Evolutionary conservation across 306 rosid species (phyloP).

Genomic region (Potentilla sterilis): DNA sequence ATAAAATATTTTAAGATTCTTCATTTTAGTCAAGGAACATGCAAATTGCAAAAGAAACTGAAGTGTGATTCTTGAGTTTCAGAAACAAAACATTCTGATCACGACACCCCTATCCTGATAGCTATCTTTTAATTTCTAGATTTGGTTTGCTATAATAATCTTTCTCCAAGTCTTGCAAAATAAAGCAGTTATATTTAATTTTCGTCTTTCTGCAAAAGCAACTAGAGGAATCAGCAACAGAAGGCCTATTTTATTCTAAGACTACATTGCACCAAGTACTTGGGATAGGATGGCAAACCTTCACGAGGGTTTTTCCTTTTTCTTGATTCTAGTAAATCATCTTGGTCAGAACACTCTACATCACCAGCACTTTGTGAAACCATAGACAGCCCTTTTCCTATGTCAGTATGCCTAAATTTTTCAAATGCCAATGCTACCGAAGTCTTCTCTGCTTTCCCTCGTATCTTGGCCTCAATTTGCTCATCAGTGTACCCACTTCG

Average conservation of each 20-base stretch:
- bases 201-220: background rate
- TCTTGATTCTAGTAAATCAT: conserved; percentile 43
- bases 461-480: conserved; percentile 27
- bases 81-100: background rate
- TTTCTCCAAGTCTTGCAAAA: background rate
- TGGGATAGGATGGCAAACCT: conserved; percentile 47
- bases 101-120: background rate
- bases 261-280: background rate
- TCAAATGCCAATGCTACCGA: conserved; percentile 42
- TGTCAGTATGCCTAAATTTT: conserved; percentile 55
- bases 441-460: conserved; percentile 33
- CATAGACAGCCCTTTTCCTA: conserved; percentile 30
- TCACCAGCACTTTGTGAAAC: conserved; percentile 32
- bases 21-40: background rate
- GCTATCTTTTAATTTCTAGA: background rate
- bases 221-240: conserved; percentile 9
- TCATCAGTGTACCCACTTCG: conserved; percentile 22
- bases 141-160: background rate
- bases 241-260: background rate
- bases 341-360: conserved; percentile 31
- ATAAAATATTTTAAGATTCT: background rate
- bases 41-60: background rate
- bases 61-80: background rate
- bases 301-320: conserved; percentile 56
- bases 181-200: background rate